Evolutionary conservation across 75 land plant genomes (phyloP).

Genomic region (Pinus taeda): DNA sequence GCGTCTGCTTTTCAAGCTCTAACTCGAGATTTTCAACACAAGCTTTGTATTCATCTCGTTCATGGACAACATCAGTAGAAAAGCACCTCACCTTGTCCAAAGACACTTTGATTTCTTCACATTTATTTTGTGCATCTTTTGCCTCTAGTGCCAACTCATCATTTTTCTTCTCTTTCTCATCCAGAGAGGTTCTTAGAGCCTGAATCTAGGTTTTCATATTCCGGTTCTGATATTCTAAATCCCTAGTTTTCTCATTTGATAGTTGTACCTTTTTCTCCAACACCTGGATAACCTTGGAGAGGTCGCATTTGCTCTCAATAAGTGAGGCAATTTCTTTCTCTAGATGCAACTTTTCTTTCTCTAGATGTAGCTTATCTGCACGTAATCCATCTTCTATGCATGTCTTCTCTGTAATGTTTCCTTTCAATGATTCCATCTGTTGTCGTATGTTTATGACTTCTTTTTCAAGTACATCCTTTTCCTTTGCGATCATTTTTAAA

Average conservation of each 20-base stretch:
- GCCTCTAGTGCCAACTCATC: not conserved
- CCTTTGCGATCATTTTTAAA: not conserved
- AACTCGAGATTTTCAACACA: not conserved
- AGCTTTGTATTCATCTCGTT: conserved; percentile 5
- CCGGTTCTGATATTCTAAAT: not conserved
- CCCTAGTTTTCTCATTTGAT: not conserved
- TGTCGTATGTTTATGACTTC: not conserved
- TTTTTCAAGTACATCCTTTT: conserved; percentile 2
- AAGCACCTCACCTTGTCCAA: not conserved
- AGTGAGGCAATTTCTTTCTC: not conserved
- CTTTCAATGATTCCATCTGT: conserved; percentile 1
- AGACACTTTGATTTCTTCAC: not conserved
- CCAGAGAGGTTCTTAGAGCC: conserved; percentile 1
- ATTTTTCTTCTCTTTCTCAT: not conserved
- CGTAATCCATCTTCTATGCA: conserved; percentile 7
- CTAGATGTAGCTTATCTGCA: not conserved
- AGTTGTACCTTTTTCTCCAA: conserved; percentile 11
- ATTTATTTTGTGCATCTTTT: conserved; percentile 4
- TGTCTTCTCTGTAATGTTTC: conserved; percentile 8
- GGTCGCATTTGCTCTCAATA: conserved; percentile 3
- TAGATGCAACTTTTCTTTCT: too few species aligned
- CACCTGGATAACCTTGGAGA: not conserved
- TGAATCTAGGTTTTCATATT: not conserved
- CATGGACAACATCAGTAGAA: not conserved
- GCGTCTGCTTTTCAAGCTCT: conserved; percentile 11